Conservation (phyloP, 2,329 filamentous ascomycete genomes). For the Sphaerulina vaccinii region DNA sequence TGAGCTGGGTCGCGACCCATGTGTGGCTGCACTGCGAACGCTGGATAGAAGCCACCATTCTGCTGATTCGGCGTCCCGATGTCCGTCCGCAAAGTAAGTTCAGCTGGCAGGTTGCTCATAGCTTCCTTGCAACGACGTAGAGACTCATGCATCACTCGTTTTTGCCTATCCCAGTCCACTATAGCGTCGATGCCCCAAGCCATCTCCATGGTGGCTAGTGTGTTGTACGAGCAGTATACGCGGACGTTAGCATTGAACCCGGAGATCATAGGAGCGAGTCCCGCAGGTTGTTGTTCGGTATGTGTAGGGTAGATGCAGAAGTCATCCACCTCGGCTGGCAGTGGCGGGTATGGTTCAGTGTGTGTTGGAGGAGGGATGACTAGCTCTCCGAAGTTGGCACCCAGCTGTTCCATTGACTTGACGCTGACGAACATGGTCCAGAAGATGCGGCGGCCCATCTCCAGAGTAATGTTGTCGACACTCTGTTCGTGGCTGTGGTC, state of each 20-base stretch:
- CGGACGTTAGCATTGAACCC: conserved; percentile 80
- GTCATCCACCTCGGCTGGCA: conserved; percentile 81
- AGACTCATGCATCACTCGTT: conserved; percentile 68
- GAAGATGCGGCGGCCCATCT: conserved; percentile 65
- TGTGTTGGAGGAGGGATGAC: conserved; percentile 74
- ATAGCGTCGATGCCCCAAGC: conserved; percentile 76
- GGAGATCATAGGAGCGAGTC: conserved; percentile 66
- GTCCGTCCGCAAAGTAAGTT: conserved; percentile 60
- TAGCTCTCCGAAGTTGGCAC: conserved; percentile 67
- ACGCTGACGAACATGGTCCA: conserved; percentile 78
- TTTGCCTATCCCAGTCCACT: conserved; percentile 75
- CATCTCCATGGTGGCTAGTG: conserved; percentile 74
- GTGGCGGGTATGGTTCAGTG: conserved; percentile 71
- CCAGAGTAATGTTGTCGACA: conserved; percentile 48
- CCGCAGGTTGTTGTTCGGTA: conserved; percentile 67
- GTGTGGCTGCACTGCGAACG: conserved; percentile 25
- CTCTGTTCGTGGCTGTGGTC: conserved; percentile 40
- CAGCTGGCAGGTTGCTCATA: conserved; percentile 65
- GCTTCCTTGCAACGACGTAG: conserved; percentile 68
- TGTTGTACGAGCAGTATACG: conserved; percentile 77
- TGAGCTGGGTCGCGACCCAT: conserved; percentile 30
- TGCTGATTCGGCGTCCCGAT: conserved; percentile 35
- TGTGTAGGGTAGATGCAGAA: conserved; percentile 71
- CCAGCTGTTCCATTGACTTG: conserved; percentile 71
- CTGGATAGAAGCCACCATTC: conserved; percentile 28